These are phyloP conservation scores for Clavispora phyllophila DNA, from an alignment of 805 yeast species.

Conservation along the genomic window DNA sequence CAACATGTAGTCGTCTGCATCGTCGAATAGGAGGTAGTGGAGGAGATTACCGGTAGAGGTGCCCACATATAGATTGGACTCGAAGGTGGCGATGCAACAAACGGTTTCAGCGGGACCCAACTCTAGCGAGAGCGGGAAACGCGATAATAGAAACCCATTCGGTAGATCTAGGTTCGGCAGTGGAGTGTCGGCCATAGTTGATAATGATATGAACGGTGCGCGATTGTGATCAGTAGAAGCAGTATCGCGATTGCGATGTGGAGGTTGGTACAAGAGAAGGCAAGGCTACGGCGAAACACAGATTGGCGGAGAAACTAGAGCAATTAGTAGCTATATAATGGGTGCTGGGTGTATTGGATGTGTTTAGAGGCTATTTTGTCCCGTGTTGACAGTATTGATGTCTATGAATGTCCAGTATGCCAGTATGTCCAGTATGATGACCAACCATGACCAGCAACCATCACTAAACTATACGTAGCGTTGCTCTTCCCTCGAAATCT, in stretches of 20 bases:
- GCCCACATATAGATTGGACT: constrained; percentile 34
- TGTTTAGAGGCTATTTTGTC: no score
- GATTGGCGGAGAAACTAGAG: no score
- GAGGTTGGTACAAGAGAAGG: no score
- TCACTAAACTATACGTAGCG: no score
- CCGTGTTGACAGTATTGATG: no score
- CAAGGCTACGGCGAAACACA: no score
- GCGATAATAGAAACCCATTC: not conserved
- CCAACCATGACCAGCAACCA: no score
- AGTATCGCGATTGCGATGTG: not conserved
- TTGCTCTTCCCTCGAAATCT: no score
- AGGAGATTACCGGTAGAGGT: constrained; percentile 31
- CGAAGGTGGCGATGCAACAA: constrained; percentile 18
- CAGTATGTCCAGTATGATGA: no score
- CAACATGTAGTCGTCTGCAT: constrained; percentile 29
- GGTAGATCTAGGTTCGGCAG: not conserved
- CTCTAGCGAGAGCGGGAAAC: not conserved
- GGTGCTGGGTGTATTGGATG: no score
- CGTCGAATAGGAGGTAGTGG: constrained; percentile 37
- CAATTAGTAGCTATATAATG: no score
- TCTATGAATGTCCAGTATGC: no score
- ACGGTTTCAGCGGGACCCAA: constrained; percentile 7
- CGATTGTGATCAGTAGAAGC: not conserved
- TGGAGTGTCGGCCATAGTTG: not conserved
- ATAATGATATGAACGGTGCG: not conserved